Conservation (phyloP, 208 protist species). For the Leishmania martiniquensis region DNA sequence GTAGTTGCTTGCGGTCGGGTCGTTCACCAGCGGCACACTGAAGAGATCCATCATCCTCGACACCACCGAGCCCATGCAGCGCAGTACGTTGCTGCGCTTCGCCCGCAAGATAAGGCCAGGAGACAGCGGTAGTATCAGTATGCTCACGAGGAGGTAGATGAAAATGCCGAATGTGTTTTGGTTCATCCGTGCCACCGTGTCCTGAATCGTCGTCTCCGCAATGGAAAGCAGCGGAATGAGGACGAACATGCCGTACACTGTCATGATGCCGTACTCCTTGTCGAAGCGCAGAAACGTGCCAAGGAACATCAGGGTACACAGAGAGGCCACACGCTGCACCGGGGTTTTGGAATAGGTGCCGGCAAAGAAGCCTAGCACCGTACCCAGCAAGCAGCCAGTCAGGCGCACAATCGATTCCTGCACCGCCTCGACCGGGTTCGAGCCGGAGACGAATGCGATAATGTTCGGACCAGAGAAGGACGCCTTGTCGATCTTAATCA, state of each 20-base stretch:
- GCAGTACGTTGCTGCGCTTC: constrained; percentile 81
- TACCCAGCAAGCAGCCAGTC: constrained; percentile 85
- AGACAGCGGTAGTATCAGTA: constrained; percentile 72
- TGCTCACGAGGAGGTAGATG: constrained; percentile 88
- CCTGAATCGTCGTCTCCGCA: constrained; percentile 47
- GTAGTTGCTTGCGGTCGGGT: not conserved
- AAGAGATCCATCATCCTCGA: constrained; percentile 69
- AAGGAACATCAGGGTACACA: constrained; percentile 82
- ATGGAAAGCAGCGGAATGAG: constrained; percentile 81
- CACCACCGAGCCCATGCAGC: constrained; percentile 54
- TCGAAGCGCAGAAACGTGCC: constrained; percentile 83
- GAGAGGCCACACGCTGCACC: constrained; percentile 75
- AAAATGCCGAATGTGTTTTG: constrained; percentile 92
- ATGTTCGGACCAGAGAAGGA: constrained; percentile 86
- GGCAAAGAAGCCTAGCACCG: constrained; percentile 88
- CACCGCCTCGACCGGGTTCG: constrained; percentile 86
- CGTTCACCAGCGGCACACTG: constrained; percentile 42
- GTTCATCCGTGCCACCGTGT: constrained; percentile 86
- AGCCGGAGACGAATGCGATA: constrained; percentile 88
- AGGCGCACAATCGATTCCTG: constrained; percentile 86
- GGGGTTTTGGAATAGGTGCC: constrained; percentile 71
- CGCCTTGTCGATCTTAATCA: constrained; percentile 62
- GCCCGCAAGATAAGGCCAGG: constrained; percentile 72
- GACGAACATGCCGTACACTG: constrained; percentile 89
- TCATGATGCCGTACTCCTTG: constrained; percentile 87